These are phyloP conservation scores for Larix kaempferi DNA, from an alignment of 75 land plant genomes.

Conservation along the genomic window DNA sequence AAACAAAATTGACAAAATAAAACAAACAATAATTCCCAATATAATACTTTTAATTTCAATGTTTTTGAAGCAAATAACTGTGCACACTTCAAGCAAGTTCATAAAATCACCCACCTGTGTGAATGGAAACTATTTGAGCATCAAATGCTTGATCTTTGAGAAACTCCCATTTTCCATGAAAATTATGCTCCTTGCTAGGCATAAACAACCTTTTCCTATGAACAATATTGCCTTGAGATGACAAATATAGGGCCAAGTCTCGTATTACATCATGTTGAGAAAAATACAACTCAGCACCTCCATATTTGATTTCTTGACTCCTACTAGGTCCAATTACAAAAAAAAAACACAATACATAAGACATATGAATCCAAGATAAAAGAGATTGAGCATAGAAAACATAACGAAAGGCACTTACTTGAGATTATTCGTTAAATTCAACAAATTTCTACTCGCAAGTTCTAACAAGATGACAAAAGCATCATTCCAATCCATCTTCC, in stretches of 20 bases:
- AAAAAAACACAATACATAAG: no score
- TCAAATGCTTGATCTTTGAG: conserved; percentile 35
- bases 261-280: conserved; percentile 61
- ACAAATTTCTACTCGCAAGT: conserved; percentile 45
- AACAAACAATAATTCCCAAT: no score
- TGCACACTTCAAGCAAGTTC: no score
- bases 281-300: conserved; percentile 41
- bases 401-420: not conserved
- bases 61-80: no score
- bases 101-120: conserved; percentile 36
- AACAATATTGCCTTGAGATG: conserved; percentile 13
- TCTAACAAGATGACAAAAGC: conserved; percentile 49
- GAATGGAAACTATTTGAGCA: conserved; percentile 62
- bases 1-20: no score
- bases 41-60: no score
- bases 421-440: conserved; percentile 42
- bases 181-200: conserved; percentile 41
- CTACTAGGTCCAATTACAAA: not conserved
- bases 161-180: conserved; percentile 51
- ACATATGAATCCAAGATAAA: not conserved
- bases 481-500: conserved; percentile 45
- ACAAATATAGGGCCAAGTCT: conserved; percentile 52
- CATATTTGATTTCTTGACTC: conserved; percentile 5
- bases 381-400: not conserved
- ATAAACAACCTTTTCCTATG: conserved; percentile 42